Percentiles rank a stretch among this genome's conserved stretches.
Evolutionary conservation across 2,329 filamentous ascomycete genomes (phyloP).

Genomic region (Sodiomyces alkalinus): DNA sequence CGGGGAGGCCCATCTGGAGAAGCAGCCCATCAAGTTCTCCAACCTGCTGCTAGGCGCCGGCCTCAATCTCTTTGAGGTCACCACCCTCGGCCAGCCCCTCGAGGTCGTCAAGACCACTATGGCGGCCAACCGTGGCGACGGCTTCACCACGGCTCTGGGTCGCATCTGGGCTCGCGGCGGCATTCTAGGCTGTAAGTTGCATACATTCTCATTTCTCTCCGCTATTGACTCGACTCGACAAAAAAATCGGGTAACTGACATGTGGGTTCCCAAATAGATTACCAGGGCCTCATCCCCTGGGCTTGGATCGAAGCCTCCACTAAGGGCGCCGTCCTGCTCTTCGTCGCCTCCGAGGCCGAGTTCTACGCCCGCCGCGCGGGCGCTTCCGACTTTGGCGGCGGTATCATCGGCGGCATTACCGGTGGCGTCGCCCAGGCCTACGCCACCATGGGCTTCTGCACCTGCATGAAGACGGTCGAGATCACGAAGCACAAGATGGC

Average conservation of each 20-base stretch:
- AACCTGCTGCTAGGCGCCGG: constrained; percentile 90
- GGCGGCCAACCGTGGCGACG: constrained; percentile 88
- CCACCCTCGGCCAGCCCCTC: constrained; percentile 58
- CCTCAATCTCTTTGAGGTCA: constrained; percentile 88
- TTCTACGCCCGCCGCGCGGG: constrained; percentile 78
- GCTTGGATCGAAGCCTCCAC: constrained; percentile 99
- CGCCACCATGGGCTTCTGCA: constrained; percentile 99
- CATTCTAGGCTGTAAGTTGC: constrained; percentile 72
- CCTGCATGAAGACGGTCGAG: constrained; percentile 99
- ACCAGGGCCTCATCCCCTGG: constrained; percentile 98
- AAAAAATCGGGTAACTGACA: not conserved
- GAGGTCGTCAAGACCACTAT: constrained; percentile 99
- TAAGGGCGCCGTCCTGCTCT: constrained; percentile 97
- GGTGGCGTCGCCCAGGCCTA: constrained; percentile 97
- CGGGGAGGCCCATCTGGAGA: constrained; percentile 53
- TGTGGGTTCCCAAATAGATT: constrained; percentile 45
- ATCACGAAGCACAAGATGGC: constrained; percentile 98
- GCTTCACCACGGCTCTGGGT: constrained; percentile 64
- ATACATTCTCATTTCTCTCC: constrained; percentile 1
- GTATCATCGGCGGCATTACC: constrained; percentile 80
- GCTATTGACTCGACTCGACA: not conserved
- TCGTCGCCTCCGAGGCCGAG: constrained; percentile 96
- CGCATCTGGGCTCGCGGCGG: constrained; percentile 93
- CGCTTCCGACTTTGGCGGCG: constrained; percentile 72
- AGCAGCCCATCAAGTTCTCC: constrained; percentile 99